Conservation (phyloP, 495 filamentous ascomycete species). For the Jackrogersella minutella region DNA sequence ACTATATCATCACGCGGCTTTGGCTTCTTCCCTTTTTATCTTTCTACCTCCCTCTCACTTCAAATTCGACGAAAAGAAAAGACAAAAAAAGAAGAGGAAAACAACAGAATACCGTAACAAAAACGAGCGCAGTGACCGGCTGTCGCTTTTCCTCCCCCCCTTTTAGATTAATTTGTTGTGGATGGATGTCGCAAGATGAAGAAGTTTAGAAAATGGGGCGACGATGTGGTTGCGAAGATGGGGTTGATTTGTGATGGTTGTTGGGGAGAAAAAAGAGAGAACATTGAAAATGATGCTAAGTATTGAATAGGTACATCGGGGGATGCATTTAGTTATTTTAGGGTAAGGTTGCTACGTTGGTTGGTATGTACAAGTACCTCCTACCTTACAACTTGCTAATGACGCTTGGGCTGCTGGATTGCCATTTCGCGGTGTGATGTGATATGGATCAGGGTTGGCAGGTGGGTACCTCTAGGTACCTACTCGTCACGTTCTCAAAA, state of each 20-base stretch:
- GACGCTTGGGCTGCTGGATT: not conserved
- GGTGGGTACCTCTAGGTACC: too few species aligned
- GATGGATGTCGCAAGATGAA: slow-evolving; percentile 15
- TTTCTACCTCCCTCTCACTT: too few species aligned
- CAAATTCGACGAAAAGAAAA: not conserved
- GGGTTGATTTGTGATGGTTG: not conserved
- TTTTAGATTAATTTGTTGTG: not conserved
- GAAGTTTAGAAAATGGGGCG: not conserved
- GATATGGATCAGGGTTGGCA: too few species aligned
- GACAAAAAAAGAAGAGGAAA: not conserved
- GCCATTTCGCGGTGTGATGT: not conserved
- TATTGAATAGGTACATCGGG: not conserved
- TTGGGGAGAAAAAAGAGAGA: not conserved
- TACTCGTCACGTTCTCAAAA: not conserved
- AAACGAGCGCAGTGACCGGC: slow-evolving; percentile 6
- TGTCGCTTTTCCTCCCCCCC: slow-evolving; percentile 1
- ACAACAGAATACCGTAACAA: too few species aligned
- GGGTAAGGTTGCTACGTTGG: too few species aligned
- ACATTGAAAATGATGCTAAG: not conserved
- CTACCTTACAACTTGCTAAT: too few species aligned
- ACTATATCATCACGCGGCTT: not conserved
- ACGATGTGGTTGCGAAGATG: slow-evolving; percentile 23
- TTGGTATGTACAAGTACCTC: not conserved
- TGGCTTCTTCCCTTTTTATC: not conserved
- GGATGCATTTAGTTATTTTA: too few species aligned